Conservation (phyloP, 2,329 filamentous ascomycete genomes). For the Dothideomycetidae sp. region DNA sequence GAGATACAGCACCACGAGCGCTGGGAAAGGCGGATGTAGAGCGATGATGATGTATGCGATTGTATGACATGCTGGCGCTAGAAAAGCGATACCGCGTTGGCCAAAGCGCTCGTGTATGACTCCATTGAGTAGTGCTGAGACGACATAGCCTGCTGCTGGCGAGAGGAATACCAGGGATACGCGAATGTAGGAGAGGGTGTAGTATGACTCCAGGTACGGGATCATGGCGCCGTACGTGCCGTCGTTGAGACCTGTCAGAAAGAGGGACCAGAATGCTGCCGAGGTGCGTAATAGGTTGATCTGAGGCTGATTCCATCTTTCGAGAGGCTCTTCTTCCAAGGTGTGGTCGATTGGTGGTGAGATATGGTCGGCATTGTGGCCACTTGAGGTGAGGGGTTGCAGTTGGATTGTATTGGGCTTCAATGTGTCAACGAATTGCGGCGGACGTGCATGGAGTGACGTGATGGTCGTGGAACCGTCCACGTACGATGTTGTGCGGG, state of each 20-base stretch:
- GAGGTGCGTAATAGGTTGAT: conserved; percentile 45
- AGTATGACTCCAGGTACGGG: conserved; percentile 42
- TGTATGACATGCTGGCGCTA: conserved; percentile 46
- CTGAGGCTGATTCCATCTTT: conserved; percentile 50
- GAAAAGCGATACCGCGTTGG: conserved; percentile 54
- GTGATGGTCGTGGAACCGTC: too few species aligned
- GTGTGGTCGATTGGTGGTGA: neutral
- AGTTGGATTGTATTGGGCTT: too few species aligned
- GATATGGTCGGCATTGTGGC: neutral
- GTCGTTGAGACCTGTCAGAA: conserved; percentile 56
- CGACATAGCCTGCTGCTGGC: conserved; percentile 50
- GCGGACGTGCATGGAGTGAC: too few species aligned
- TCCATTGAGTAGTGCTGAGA: conserved; percentile 51
- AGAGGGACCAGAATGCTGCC: conserved; percentile 46
- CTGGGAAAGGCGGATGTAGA: conserved; percentile 51
- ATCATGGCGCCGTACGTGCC: conserved; percentile 45
- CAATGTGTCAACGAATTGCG: too few species aligned
- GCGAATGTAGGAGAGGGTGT: conserved; percentile 45
- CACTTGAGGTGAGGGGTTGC: too few species aligned
- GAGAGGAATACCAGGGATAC: conserved; percentile 54
- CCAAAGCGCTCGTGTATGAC: conserved; percentile 49
- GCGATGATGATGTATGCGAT: conserved; percentile 47
- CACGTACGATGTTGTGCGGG: too few species aligned
- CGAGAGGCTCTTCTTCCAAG: conserved; percentile 21
- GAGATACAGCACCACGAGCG: conserved; percentile 45